Conservation (phyloP, 768 basidiomycete genomes). For the Chlorophyllum brunneum region DNA sequence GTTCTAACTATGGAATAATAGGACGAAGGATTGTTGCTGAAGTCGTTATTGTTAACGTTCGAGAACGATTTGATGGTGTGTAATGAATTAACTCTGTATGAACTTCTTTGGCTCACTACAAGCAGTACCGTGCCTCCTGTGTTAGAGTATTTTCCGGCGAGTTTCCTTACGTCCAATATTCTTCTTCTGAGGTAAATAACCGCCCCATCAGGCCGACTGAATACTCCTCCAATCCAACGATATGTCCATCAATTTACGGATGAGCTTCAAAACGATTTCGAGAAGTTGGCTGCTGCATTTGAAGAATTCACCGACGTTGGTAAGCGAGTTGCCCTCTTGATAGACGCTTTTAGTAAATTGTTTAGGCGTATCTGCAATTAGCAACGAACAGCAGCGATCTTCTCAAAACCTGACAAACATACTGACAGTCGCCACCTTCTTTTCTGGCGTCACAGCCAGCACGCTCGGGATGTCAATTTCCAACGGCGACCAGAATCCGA, state of each 20-base stretch:
- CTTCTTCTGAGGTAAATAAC: background rate
- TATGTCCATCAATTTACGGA: conserved; percentile 3
- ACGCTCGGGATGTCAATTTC: conserved; percentile 3
- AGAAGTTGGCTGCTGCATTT: background rate
- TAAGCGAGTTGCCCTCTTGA: background rate
- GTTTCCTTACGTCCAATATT: background rate
- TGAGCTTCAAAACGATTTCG: background rate
- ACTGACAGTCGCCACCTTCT: conserved; percentile 6
- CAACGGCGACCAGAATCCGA: background rate
- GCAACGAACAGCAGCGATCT: conserved; percentile 6
- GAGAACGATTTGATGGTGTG: conserved; percentile 6
- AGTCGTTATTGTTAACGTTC: conserved; percentile 2
- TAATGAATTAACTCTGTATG: background rate
- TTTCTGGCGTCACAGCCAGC: conserved; percentile 4
- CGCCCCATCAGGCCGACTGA: background rate
- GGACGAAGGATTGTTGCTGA: conserved; percentile 7
- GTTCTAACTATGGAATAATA: background rate
- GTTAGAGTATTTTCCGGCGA: conserved; percentile 4
- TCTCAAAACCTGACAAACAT: conserved; percentile 5
- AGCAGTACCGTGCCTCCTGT: conserved; percentile 7
- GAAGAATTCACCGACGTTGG: conserved; percentile 4
- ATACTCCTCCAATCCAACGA: conserved; percentile 4
- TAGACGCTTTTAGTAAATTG: background rate
- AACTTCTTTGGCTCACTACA: background rate
- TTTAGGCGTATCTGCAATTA: conserved; percentile 6